Base-by-base conservation (phyloP, 2,329 filamentous ascomycete genomes). In the Penicillium freii region DNA sequence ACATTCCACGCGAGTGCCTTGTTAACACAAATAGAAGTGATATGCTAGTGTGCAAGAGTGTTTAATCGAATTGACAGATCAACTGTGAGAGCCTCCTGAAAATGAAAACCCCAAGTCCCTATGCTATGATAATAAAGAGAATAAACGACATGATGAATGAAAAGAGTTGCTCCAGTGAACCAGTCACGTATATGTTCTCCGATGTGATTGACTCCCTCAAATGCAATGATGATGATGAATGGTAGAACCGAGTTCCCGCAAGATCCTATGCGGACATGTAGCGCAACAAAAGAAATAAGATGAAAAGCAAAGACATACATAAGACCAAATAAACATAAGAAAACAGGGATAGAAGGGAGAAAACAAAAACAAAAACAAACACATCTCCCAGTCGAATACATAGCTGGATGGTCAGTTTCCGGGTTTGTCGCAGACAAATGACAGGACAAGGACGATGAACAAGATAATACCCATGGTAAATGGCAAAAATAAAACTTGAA, bases 181-280 rank as follows among this genome's bases (percentile, higher is more conserved):
- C 65, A 65, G 65, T 53, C 65, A 62, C 62, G 43, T 39, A 56
- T 55, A 51, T 57, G 46, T 56, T 61, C 58, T 47, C 59, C 53
- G 42, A 57, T 50, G 54, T 62, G 44, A 57, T 56, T 56, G 62
- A 66, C 65, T 67, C 63, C 63, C 56, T 54, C 59, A 64, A 63
- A 67, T 67, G 65, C 61, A 45, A 51, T 58, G 51, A 44, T 34
- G 36, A 49, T 19, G 50, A 54, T 29, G 33, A 58, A 40, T 42
- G 52, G 51, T 56, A 50, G 59, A 58, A 50, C 48, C 42, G 54
- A 49, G 48, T 47, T 29, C 42, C 34, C 34, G 21, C 29, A 42
- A 25, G 5, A 33, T 42, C 39, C 21, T 44, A 34, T 36, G 42
- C 34, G 53, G 57, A 58, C 46, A 57, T 5, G 21, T 46, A 55